Evolutionary conservation across 2,329 filamentous ascomycete species (phyloP).

Genomic region (Cytospora piceae): DNA sequence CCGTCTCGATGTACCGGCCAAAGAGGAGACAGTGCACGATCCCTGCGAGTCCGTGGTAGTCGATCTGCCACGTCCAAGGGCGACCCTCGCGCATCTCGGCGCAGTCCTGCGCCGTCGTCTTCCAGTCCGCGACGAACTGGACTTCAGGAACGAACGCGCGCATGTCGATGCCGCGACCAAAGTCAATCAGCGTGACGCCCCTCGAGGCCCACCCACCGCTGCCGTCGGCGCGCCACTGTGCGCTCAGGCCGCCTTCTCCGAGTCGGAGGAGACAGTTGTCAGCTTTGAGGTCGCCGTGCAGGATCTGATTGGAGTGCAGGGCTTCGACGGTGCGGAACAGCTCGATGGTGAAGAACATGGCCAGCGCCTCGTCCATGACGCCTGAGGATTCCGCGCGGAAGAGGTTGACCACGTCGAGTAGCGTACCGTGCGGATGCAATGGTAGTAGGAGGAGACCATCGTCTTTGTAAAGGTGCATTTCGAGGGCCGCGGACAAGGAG

Average conservation of each 20-base stretch:
- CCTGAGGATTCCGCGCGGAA: slow-evolving; percentile 72
- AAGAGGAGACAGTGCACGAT: slow-evolving; percentile 89
- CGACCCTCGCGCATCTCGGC: slow-evolving; percentile 92
- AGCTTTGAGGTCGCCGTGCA: slow-evolving; percentile 93
- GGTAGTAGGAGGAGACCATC: slow-evolving; percentile 90
- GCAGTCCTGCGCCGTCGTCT: slow-evolving; percentile 84
- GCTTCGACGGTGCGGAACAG: slow-evolving; percentile 88
- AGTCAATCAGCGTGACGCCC: slow-evolving; percentile 88
- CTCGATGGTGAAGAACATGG: slow-evolving; percentile 95
- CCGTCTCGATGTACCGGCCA: slow-evolving; percentile 90
- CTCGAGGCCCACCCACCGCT: slow-evolving; percentile 77
- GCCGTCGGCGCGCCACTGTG: slow-evolving; percentile 74
- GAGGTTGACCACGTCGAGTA: slow-evolving; percentile 92
- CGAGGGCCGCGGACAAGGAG: slow-evolving; percentile 81
- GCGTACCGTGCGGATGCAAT: slow-evolving; percentile 84
- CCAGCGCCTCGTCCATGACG: slow-evolving; percentile 85
- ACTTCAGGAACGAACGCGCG: slow-evolving; percentile 75
- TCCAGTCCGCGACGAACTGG: slow-evolving; percentile 95
- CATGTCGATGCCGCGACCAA: slow-evolving; percentile 95
- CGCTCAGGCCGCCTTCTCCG: slow-evolving; percentile 58
- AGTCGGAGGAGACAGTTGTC: slow-evolving; percentile 94
- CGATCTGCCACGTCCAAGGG: slow-evolving; percentile 97
- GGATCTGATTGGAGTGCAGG: slow-evolving; percentile 75
- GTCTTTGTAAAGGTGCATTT: slow-evolving; percentile 88
- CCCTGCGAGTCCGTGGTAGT: slow-evolving; percentile 91